Conservation (phyloP, 192 early-diverging fungal species). For the Geosiphon pyriformis region DNA sequence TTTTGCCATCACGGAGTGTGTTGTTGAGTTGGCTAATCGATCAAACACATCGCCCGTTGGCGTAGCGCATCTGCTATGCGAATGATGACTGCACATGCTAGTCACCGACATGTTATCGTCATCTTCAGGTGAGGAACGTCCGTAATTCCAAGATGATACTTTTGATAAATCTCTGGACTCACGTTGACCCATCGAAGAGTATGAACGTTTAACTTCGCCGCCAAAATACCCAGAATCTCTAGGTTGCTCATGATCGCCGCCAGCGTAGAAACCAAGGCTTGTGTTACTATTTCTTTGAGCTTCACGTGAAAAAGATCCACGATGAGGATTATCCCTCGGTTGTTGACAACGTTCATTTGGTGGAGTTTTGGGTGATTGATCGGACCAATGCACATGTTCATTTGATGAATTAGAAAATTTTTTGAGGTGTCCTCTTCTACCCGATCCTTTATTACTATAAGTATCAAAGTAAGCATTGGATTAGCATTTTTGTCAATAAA, state of each 20-base stretch:
- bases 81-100: conserved; percentile 5
- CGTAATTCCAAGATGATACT: not conserved
- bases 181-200: conserved; percentile 7
- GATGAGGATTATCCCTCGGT: not conserved
- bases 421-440: too few species aligned
- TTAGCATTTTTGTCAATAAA: too few species aligned
- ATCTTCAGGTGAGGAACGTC: conserved; percentile 3
- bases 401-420: not conserved
- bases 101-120: not conserved
- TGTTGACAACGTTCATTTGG: not conserved
- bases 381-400: not conserved
- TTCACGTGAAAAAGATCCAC: not conserved
- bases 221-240: conserved; percentile 22
- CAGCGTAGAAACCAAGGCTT: conserved; percentile 15
- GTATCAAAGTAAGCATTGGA: too few species aligned
- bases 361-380: not conserved
- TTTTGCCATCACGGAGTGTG: too few species aligned
- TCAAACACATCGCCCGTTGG: conserved; percentile 11
- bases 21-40: too few species aligned
- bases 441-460: too few species aligned
- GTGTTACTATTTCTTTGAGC: conserved; percentile 15
- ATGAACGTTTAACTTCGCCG: conserved; percentile 1
- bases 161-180: conserved; percentile 16
- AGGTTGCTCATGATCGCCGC: not conserved
- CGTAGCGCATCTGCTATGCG: conserved; percentile 8